These are phyloP conservation scores for Triadica sebifera DNA, from an alignment of 345 rosid species.

Conservation along the genomic window DNA sequence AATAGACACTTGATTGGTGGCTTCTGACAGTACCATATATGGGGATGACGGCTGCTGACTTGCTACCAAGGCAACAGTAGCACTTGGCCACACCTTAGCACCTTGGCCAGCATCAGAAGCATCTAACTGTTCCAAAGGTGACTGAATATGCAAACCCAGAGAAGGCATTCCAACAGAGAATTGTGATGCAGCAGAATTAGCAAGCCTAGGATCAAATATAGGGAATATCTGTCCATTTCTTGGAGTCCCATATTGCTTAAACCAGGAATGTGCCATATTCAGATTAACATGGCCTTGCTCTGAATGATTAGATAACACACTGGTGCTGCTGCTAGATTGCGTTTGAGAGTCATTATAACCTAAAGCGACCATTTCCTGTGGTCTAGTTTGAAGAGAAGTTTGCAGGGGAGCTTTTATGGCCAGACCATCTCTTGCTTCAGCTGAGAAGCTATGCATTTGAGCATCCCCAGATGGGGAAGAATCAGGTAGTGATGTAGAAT, in stretches of 20 bases:
- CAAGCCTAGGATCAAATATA: constrained; percentile 33
- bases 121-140: constrained; percentile 34
- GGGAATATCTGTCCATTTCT: constrained; percentile 61
- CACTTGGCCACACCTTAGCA: constrained; percentile 27
- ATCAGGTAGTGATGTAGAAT: constrained; percentile 28
- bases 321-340: constrained; percentile 27
- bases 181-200: constrained; percentile 42
- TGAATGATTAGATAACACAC: constrained; percentile 15
- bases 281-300: constrained; percentile 29
- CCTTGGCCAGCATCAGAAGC: constrained; percentile 32
- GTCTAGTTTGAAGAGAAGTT: constrained; percentile 19
- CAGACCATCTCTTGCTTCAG: constrained; percentile 26
- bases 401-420: constrained; percentile 26
- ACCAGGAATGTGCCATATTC: constrained; percentile 77
- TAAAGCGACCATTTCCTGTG: constrained; percentile 22
- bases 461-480: constrained; percentile 27
- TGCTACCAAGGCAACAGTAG: constrained; percentile 25
- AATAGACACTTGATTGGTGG: constrained; percentile 22
- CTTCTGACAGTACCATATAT: constrained; percentile 36
- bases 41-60: constrained; percentile 41
- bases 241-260: constrained; percentile 59
- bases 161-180: constrained; percentile 40
- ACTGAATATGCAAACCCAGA: constrained; percentile 38
- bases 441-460: constrained; percentile 23
- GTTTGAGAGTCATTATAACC: constrained; percentile 24